Conservation (phyloP, 2,329 filamentous ascomycete genomes). For the Calycina marina region DNA sequence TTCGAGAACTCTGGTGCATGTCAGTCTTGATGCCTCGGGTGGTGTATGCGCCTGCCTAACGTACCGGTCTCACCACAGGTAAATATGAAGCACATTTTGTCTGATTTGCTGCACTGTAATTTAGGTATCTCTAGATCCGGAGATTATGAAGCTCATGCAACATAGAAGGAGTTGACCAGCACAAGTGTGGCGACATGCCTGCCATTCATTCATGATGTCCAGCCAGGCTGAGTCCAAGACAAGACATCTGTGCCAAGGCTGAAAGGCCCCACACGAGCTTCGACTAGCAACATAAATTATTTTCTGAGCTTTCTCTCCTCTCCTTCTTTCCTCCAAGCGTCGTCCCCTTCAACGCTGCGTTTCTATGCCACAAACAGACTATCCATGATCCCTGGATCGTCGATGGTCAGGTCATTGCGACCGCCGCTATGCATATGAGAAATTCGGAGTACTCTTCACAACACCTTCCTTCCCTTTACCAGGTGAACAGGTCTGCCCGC, state of each 20-base stretch:
- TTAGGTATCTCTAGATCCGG: too few relatives aligned
- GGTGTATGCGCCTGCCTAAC: constrained; percentile 4
- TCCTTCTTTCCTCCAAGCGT: constrained; percentile 42
- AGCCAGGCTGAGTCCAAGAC: too few relatives aligned
- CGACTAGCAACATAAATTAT: too few relatives aligned
- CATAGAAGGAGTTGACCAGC: too few relatives aligned
- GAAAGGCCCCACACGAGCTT: too few relatives aligned
- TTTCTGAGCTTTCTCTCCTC: constrained; percentile 1
- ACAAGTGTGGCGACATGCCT: too few relatives aligned
- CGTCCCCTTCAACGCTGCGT: constrained; percentile 85
- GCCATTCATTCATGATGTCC: too few relatives aligned
- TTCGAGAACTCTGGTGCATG: constrained; percentile 19
- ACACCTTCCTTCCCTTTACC: constrained; percentile 29
- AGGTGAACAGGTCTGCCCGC: constrained; percentile 52
- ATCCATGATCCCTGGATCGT: constrained; percentile 20
- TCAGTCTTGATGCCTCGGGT: neutral
- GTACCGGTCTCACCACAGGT: constrained; percentile 22
- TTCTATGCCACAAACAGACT: constrained; percentile 83
- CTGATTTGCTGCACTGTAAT: too few relatives aligned
- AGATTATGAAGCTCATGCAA: too few relatives aligned
- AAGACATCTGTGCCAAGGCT: too few relatives aligned
- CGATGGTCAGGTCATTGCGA: constrained; percentile 18
- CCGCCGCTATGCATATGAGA: constrained; percentile 61
- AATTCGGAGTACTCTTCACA: constrained; percentile 97
- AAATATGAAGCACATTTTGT: constrained; percentile 8